A percentile compares a stretch with the other conserved stretches of the same genome.
These are phyloP conservation scores for Dactylellina parvicollis DNA, from an alignment of 2,329 filamentous ascomycete species.

Conservation along the genomic window DNA sequence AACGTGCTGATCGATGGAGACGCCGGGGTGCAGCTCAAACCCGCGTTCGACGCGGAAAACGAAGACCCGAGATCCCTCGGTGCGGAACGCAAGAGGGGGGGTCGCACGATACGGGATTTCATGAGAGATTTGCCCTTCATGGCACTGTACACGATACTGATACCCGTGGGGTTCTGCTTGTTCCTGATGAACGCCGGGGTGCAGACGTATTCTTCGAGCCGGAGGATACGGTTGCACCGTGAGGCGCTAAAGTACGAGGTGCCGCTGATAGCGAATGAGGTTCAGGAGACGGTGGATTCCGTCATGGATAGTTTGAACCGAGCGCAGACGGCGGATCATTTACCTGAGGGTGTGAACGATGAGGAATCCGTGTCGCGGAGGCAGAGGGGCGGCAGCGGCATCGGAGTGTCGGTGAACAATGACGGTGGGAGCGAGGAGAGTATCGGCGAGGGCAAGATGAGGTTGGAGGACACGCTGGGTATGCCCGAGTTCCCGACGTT, in stretches of 20 bases:
- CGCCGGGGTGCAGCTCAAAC: slow-evolving; percentile 60
- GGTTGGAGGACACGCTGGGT: slow-evolving; percentile 57
- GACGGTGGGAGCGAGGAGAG: slow-evolving; percentile 5
- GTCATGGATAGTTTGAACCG: slow-evolving; percentile 78
- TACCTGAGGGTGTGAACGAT: slow-evolving; percentile 62
- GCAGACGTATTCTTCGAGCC: slow-evolving; percentile 78
- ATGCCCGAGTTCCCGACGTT: slow-evolving; percentile 71
- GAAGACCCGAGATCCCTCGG: neutral
- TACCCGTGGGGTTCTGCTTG: slow-evolving; percentile 76
- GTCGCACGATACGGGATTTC: slow-evolving; percentile 33
- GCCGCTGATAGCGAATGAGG: slow-evolving; percentile 71
- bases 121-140: slow-evolving; percentile 71
- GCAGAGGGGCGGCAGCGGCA: neutral
- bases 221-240: slow-evolving; percentile 76
- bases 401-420: neutral
- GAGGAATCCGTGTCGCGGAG: slow-evolving; percentile 14
- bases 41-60: slow-evolving; percentile 57
- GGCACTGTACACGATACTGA: slow-evolving; percentile 72
- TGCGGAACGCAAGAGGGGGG: slow-evolving; percentile 1
- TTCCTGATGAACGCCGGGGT: slow-evolving; percentile 80
- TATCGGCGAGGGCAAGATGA: slow-evolving; percentile 26
- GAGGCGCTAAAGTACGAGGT: slow-evolving; percentile 72
- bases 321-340: slow-evolving; percentile 75
- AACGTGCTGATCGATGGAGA: slow-evolving; percentile 77
- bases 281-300: slow-evolving; percentile 79